phyloP scores from a whole-genome alignment of 495 filamentous ascomycete species.

The Penicillium nucicola region DNA sequence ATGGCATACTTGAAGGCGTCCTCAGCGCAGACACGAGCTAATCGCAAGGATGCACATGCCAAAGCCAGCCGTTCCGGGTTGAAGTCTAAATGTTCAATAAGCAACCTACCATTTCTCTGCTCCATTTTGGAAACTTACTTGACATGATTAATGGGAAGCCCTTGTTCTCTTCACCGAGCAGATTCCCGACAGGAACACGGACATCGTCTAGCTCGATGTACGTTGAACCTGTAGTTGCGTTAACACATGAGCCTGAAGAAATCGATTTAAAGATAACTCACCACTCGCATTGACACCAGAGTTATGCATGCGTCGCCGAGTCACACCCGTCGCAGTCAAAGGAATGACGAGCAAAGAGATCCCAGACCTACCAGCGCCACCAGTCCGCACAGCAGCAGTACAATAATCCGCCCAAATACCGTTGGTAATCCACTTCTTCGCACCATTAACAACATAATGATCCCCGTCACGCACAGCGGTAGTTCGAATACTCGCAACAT shows the following conservation, averaged over 20 bases:
- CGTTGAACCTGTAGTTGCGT: constrained; percentile 32
- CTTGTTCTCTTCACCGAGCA: constrained; percentile 45
- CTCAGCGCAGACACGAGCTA: constrained; percentile 47
- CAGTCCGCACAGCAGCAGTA: constrained; percentile 54
- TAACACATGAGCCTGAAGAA: not conserved
- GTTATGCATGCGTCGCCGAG: constrained; percentile 74
- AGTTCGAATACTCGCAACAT: constrained; percentile 52
- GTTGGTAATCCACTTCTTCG: constrained; percentile 60
- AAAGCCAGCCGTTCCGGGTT: constrained; percentile 45
- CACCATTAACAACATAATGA: constrained; percentile 51
- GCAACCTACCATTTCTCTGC: not conserved
- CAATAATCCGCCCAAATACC: constrained; percentile 52
- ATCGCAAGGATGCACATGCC: constrained; percentile 38
- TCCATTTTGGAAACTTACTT: constrained; percentile 21
- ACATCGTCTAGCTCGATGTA: constrained; percentile 50
- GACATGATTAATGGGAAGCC: constrained; percentile 51
- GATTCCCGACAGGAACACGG: constrained; percentile 39
- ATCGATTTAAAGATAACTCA: constrained; percentile 38
- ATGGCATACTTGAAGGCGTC: constrained; percentile 49
- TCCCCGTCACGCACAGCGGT: constrained; percentile 45
- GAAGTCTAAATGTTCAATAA: constrained; percentile 31
- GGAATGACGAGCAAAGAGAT: constrained; percentile 54
- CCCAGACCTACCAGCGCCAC: constrained; percentile 43
- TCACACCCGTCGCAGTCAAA: constrained; percentile 43
- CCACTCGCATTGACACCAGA: constrained; percentile 53